Base-by-base conservation (phyloP, 2,329 filamentous ascomycete genomes). In the Aspergillus novoparasiticus region DNA sequence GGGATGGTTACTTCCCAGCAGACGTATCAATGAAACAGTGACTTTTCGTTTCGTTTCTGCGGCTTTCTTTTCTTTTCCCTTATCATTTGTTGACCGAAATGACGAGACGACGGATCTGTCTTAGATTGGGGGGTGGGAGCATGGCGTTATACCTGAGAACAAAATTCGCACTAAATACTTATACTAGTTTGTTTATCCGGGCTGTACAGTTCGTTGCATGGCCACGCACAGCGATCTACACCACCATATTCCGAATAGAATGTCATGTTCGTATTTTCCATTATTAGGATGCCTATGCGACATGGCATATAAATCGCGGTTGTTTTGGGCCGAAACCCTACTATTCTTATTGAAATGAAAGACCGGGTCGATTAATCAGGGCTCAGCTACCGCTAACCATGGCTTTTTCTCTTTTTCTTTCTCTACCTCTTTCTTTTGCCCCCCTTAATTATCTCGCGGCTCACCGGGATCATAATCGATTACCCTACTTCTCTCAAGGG, bases 1-100 rank as follows among this genome's bases (percentile, higher is more conserved):
- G 78, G 77, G 21, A 74, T 80, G 69, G 71, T 77, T 59, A 71
- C 76, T 14, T 72, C 75, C 34, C 76, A 78, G 58, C 72, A 75
- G 39, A 69, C 76, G 36, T 78, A 78, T 62, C 77, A 73, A 62
- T 39, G 50, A 46, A 34, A 11, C 30, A 34, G 48, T 48, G 50
- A 48, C 53, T 26, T 21, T 41, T 23, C 56, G 23, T 36, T 28
- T 51, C 59, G 58, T 19, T 34, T 32, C 46, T n/a, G 28, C 12
- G 55, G 28, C 28, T 51, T 46, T 48, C 34, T 19, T 60, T 50
- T 56, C 16, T 56, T 58, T 56, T 48, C 56, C 46, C 59, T 39
- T 36, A 60, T 19, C 50, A 51, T 53, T 34, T n/a, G 54, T 59
- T 58, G 46, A 60, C 62, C 62, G 65, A 63, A 66, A 71, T 72